phyloP scores from a whole-genome alignment of 2,329 filamentous ascomycete genomes.

The Gnomoniopsis smithogilvyi region DNA sequence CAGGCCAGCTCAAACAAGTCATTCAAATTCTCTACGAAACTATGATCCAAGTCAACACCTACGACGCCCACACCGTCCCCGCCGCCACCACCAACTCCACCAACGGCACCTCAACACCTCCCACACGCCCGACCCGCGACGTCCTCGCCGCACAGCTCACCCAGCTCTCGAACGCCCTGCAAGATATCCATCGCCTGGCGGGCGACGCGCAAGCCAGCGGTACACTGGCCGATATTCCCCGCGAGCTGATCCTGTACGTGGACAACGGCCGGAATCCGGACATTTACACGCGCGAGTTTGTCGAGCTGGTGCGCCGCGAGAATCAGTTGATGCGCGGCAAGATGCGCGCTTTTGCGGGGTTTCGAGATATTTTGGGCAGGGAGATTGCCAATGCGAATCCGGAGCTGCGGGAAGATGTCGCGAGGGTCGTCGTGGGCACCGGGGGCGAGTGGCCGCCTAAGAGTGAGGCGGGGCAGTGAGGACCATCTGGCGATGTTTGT shows the following conservation, averaged over 20 bases:
- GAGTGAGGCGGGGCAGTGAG: conserved; percentile 7
- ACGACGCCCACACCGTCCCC: conserved; percentile 48
- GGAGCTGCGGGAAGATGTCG: conserved; percentile 54
- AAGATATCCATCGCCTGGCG: conserved; percentile 38
- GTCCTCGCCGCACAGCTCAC: conserved; percentile 54
- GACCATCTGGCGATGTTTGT: not conserved
- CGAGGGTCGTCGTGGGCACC: conserved; percentile 46
- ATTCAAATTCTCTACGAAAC: conserved; percentile 63
- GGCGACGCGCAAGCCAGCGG: conserved; percentile 27
- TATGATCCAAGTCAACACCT: conserved; percentile 60
- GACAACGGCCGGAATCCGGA: conserved; percentile 70
- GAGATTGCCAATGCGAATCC: conserved; percentile 58
- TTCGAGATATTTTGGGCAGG: conserved; percentile 60
- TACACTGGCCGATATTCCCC: conserved; percentile 51
- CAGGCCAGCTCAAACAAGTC: conserved; percentile 58
- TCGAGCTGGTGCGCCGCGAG: conserved; percentile 62
- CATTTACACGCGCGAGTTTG: conserved; percentile 72
- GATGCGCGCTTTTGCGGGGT: conserved; percentile 55
- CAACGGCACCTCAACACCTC: conserved; percentile 53
- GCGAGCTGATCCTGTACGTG: conserved; percentile 65
- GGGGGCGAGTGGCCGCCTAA: conserved; percentile 26
- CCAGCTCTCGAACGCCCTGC: conserved; percentile 35
- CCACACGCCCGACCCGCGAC: conserved; percentile 52
- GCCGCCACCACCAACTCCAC: not conserved
- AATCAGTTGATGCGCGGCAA: conserved; percentile 69